Percentiles rank a stretch among this genome's conserved stretches.
phyloP scores from a whole-genome alignment of 1,284 basidiomycete species.

The Puccinia novopanici region DNA sequence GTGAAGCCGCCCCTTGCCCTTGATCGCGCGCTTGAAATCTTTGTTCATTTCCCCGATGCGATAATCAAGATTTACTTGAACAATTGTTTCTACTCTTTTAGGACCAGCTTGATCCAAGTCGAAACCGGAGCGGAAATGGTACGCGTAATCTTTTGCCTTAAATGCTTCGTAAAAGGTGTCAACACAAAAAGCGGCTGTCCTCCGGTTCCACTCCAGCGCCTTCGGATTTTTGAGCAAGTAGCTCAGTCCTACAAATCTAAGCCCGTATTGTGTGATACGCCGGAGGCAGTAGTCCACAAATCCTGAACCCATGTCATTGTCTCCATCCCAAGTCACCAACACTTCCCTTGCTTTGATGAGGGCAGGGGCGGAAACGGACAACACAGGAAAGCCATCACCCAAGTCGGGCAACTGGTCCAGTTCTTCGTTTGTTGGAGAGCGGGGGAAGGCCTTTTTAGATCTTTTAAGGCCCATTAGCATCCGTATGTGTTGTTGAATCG shows the following conservation, averaged over 20 bases:
- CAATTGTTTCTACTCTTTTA: neutral
- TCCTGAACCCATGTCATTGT: neutral
- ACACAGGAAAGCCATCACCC: neutral
- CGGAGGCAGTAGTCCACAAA: neutral
- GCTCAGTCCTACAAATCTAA: constrained; percentile 16
- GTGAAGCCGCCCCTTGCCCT: neutral
- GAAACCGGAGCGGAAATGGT: neutral
- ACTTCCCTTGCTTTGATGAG: neutral
- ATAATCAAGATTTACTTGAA: neutral
- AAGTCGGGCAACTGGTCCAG: constrained; percentile 8
- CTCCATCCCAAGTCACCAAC: neutral
- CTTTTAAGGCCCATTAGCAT: neutral
- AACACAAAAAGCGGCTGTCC: constrained; percentile 2
- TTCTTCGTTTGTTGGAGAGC: constrained; percentile 21
- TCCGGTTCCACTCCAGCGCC: constrained; percentile 20
- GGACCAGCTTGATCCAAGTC: neutral
- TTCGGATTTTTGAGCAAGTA: neutral
- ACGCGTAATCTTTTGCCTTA: neutral
- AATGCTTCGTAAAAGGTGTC: constrained; percentile 21
- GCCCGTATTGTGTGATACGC: constrained; percentile 15
- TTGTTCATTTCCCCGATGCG: neutral
- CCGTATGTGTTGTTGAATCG: neutral
- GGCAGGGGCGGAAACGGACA: neutral
- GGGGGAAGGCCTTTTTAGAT: constrained; percentile 10
- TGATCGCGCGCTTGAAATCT: constrained; percentile 12